Percentiles rank a stretch among this genome's conserved stretches.
These are phyloP conservation scores for Xerocomus potaroensis DNA, from an alignment of 768 basidiomycete species.

Conservation along the genomic window DNA sequence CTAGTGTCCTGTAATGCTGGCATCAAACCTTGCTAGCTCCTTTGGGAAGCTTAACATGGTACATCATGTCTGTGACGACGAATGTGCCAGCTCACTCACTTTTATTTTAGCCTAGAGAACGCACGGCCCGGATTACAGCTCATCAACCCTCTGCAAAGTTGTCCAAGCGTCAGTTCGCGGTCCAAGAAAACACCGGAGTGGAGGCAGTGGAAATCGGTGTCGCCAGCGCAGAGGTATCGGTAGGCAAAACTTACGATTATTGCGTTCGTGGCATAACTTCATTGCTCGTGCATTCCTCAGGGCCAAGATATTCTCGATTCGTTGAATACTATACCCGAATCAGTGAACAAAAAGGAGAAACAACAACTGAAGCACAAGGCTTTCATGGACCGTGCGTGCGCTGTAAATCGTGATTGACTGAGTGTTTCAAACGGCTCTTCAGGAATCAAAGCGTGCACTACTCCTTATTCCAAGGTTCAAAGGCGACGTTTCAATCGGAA, in stretches of 20 bases:
- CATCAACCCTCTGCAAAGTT: conserved; percentile 54
- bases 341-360: conserved; percentile 62
- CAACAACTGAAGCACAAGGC: conserved; percentile 60
- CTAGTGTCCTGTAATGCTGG: too few species aligned
- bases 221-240: conserved; percentile 36
- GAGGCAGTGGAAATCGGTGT: conserved; percentile 46
- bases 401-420: neutral
- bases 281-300: too few species aligned
- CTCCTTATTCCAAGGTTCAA: conserved; percentile 71
- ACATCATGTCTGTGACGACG: neutral
- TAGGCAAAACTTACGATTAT: too few species aligned
- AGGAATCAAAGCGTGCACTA: conserved; percentile 48
- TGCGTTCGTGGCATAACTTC: too few species aligned
- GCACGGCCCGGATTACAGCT: conserved; percentile 38
- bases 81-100: conserved; percentile 10
- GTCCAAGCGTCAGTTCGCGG: conserved; percentile 45
- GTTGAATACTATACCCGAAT: conserved; percentile 25
- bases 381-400: conserved; percentile 57
- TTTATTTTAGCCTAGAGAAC: conserved; percentile 30
- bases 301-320: conserved; percentile 42
- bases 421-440: conserved; percentile 1
- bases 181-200: conserved; percentile 45
- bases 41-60: conserved; percentile 23
- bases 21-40: neutral
- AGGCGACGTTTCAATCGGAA: conserved; percentile 66